These are phyloP conservation scores for Penicillium pulvis DNA, from an alignment of 495 filamentous ascomycete genomes.

Conservation along the genomic window DNA sequence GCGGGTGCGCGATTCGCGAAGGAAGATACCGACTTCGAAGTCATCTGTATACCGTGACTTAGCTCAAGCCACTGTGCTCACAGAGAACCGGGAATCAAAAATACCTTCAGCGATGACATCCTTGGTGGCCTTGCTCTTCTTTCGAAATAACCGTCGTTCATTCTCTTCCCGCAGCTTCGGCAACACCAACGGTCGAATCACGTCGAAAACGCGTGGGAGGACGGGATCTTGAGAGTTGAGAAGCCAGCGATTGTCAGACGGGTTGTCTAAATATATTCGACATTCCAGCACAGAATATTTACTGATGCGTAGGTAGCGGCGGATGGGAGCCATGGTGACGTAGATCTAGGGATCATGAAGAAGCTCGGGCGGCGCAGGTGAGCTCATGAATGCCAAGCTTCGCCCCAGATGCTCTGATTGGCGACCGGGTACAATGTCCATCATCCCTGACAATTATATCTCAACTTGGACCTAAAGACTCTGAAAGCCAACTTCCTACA, in stretches of 20 bases:
- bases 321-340: conserved; percentile 72
- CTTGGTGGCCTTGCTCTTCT: conserved; percentile 78
- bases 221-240: conserved; percentile 66
- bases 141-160: conserved; percentile 55
- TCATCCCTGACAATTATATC: background rate
- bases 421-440: background rate
- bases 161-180: conserved; percentile 91
- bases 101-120: conserved; percentile 84
- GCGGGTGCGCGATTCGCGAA: conserved; percentile 83
- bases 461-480: background rate
- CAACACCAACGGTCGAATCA: conserved; percentile 79
- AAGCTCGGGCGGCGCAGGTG: conserved; percentile 4
- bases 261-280: conserved; percentile 92
- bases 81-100: conserved; percentile 4
- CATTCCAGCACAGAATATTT: conserved; percentile 91
- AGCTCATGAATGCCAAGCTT: conserved; percentile 6
- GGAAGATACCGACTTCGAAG: conserved; percentile 91
- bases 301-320: conserved; percentile 80
- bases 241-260: conserved; percentile 82
- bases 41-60: conserved; percentile 61
- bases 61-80: background rate
- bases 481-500: background rate
- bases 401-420: conserved; percentile 10
- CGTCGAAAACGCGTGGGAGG: conserved; percentile 78
- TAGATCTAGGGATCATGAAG: conserved; percentile 1